phyloP scores from a whole-genome alignment of 306 rosid species.

The Lotus japonicus region DNA sequence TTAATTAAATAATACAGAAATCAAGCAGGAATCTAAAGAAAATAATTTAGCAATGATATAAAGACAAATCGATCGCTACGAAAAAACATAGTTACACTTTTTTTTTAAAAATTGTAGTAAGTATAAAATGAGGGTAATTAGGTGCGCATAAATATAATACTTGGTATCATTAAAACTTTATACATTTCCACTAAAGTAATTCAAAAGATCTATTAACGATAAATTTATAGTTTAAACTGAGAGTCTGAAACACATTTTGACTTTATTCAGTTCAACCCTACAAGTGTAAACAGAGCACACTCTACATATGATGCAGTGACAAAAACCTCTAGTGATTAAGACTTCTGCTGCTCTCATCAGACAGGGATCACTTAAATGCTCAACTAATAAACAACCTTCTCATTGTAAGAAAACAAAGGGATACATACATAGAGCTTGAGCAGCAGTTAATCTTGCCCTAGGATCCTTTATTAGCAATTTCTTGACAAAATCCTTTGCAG shows the following conservation, averaged over 20 bases:
- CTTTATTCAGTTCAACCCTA: neutral
- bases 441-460: conserved; percentile 78
- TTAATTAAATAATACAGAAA: neutral
- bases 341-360: neutral
- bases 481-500: conserved; percentile 77
- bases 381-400: neutral
- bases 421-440: conserved; percentile 79
- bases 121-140: neutral
- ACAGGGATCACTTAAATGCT: neutral
- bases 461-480: conserved; percentile 78
- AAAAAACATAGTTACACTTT: neutral
- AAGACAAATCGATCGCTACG: neutral
- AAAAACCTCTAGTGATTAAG: neutral
- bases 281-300: neutral
- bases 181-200: neutral
- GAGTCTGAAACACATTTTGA: neutral
- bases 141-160: neutral
- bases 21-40: neutral
- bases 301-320: neutral
- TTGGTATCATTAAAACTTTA: neutral
- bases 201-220: neutral
- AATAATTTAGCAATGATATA: neutral
- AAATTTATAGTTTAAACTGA: neutral
- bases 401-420: neutral
- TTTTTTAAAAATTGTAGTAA: neutral